These are phyloP conservation scores for Geotrichum citri-aurantii DNA, from an alignment of 1,139 yeast genomes.

Conservation along the genomic window DNA sequence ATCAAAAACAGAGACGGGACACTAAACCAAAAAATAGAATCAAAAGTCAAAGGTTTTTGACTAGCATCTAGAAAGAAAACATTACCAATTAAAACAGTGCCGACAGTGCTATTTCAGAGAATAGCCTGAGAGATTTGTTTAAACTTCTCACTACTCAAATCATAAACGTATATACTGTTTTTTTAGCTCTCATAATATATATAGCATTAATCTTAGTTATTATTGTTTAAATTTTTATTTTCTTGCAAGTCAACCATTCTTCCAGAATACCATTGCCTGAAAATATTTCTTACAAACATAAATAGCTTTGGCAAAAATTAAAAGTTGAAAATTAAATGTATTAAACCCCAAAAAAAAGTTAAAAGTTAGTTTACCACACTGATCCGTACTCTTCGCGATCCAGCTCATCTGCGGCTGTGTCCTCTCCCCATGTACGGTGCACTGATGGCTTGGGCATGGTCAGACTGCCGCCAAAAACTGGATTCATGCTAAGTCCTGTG, in stretches of 20 bases:
- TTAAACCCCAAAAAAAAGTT: background rate
- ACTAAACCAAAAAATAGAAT: background rate
- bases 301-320: background rate
- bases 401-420: slow-evolving; percentile 24
- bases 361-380: slow-evolving; percentile 15
- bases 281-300: background rate
- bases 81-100: too few relatives aligned
- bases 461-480: slow-evolving; percentile 25
- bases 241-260: too few relatives aligned
- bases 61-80: too few relatives aligned
- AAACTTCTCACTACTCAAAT: too few relatives aligned
- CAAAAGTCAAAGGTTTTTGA: too few relatives aligned
- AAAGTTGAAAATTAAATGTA: background rate
- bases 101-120: too few relatives aligned
- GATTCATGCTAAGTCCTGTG: slow-evolving; percentile 17
- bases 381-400: slow-evolving; percentile 13
- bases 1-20: background rate
- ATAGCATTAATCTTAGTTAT: too few relatives aligned
- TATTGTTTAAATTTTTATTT: too few relatives aligned
- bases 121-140: too few relatives aligned
- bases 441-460: slow-evolving; percentile 30
- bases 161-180: too few relatives aligned
- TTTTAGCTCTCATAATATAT: too few relatives aligned
- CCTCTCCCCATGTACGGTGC: slow-evolving; percentile 32
- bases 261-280: too few relatives aligned